Evolutionary conservation across 1,139 yeast genomes (phyloP), one percentile per base, ranked within the genome.

Genomic region (Blastobotrys persicus): DNA sequence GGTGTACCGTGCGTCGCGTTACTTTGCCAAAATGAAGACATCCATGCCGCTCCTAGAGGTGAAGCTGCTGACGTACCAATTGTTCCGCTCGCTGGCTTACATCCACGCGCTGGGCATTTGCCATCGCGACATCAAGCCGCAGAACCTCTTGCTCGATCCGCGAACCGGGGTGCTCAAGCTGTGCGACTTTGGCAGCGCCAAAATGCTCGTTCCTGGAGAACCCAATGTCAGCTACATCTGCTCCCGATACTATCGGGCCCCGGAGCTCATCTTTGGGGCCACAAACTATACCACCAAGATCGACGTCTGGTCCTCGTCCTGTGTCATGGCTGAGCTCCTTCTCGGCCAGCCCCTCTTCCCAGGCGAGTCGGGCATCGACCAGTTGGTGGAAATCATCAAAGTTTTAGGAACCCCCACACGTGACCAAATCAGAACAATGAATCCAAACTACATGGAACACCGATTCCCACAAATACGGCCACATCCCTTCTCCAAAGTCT

Each of bases 111-210:
- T 80, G 59, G 95, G 95, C 23, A 92, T 94, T 58, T 92, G 98
- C 69, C 98, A 92, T 69, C 82, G 98, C 66, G 98, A 92, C 70
- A 92, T 92, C 61, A 92, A 92, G 68, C 98, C 98, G 2, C 98
- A 94, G 65, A 92, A 92, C 69, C 76, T 92, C 54, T 75, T 92
- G 62, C 85, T 92, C 55, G 92, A 92, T 67, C 96, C 97, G 20
- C 77, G 80, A 44, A 77, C 84, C 7, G 95, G 95, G 12, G 80
- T 85, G 50, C 77, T 94, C 58, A 92, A 92, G 70, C 79, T 92
- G 46, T 92, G 98, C 70, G 98, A 92, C 71, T 92, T 92, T 68
- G 98, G 98, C n/a, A 83, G 94, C n/a, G 98, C 98, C 28, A 92
- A 92, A 68, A 85, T 87, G 51, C 77, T 92, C 54, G 87, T 85